phyloP scores from a whole-genome alignment of 1,139 yeast species.

The Nakaseomyces delphensis region DNA sequence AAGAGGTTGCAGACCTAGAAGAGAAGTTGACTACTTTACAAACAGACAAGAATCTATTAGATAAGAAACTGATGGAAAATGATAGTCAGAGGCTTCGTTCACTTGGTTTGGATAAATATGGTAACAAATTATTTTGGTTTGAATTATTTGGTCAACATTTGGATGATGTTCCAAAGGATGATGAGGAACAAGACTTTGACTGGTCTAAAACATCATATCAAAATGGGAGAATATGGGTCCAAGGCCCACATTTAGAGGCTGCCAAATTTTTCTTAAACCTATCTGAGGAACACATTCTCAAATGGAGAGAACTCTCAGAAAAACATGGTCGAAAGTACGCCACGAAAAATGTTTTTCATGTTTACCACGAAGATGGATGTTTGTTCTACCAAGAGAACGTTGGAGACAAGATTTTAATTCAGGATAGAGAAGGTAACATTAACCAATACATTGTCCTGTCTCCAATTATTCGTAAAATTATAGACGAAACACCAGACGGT shows the following conservation, averaged over 20 bases:
- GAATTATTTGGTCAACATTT: conserved; percentile 72
- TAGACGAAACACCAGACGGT: conserved; percentile 59
- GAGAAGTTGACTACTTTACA: conserved; percentile 37
- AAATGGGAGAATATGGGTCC: conserved; percentile 89
- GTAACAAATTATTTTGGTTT: conserved; percentile 92
- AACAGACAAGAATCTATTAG: conserved; percentile 43
- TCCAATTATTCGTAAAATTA: conserved; percentile 50
- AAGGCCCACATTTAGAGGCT: conserved; percentile 78
- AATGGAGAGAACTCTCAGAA: conserved; percentile 31
- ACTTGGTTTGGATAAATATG: conserved; percentile 76
- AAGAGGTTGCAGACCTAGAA: conserved; percentile 13
- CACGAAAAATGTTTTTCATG: conserved; percentile 22
- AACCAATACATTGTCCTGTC: conserved; percentile 30
- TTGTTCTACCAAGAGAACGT: conserved; percentile 21
- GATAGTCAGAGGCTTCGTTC: conserved; percentile 73
- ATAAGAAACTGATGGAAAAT: conserved; percentile 49
- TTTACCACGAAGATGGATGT: conserved; percentile 17
- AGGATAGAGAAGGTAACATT: conserved; percentile 39
- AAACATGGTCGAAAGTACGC: conserved; percentile 22
- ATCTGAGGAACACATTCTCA: conserved; percentile 30
- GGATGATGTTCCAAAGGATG: conserved; percentile 66
- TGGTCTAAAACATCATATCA: conserved; percentile 29
- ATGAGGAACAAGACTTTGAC: conserved; percentile 39
- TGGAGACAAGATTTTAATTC: conserved; percentile 20
- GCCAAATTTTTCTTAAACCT: conserved; percentile 37